Conservation (phyloP, 2,329 filamentous ascomycete species). For the Sporothrix globosa region DNA sequence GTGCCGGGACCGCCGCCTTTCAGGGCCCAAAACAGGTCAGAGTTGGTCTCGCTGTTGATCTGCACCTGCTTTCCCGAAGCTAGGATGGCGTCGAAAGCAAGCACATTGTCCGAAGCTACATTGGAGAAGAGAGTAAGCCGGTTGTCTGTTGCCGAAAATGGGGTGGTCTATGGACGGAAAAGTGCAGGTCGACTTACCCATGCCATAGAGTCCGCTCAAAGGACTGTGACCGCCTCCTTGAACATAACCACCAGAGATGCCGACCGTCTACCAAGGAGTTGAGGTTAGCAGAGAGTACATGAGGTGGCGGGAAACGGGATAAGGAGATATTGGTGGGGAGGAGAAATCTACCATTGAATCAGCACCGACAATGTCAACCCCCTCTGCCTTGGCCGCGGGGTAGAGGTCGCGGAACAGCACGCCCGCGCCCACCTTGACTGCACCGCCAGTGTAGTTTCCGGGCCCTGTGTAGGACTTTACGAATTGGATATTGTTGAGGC, state of each 20-base stretch:
- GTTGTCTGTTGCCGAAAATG: background rate
- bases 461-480: conserved; percentile 42
- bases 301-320: background rate
- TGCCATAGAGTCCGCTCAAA: conserved; percentile 46
- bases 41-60: conserved; percentile 51
- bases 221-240: conserved; percentile 56
- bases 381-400: conserved; percentile 46
- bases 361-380: conserved; percentile 53
- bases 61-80: conserved; percentile 50
- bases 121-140: background rate
- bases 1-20: conserved; percentile 56
- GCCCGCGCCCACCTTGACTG: conserved; percentile 55
- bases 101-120: conserved; percentile 52
- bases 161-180: background rate
- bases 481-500: conserved; percentile 50
- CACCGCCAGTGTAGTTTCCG: conserved; percentile 49
- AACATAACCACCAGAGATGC: conserved; percentile 58
- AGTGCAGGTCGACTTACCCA: conserved; percentile 36
- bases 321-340: no score
- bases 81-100: conserved; percentile 53
- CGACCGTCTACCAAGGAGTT: conserved; percentile 28
- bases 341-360: conserved; percentile 46
- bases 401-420: conserved; percentile 51
- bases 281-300: background rate
- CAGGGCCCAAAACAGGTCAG: conserved; percentile 62